These are phyloP conservation scores for Pyracantha coccinea DNA, from an alignment of 331 rosid genomes.

Conservation along the genomic window DNA sequence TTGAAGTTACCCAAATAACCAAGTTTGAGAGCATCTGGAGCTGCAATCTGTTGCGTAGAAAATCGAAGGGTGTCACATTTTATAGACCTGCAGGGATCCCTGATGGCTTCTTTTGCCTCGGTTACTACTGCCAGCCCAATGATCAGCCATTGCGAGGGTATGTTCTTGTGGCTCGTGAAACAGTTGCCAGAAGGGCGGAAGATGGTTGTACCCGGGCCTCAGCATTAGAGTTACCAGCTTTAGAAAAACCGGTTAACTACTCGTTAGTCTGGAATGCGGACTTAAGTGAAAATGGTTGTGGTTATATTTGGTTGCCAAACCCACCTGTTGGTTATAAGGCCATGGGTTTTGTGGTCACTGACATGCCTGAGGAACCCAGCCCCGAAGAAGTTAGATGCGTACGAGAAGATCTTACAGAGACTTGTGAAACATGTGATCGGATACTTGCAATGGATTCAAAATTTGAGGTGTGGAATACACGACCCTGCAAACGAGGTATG, in stretches of 20 bases:
- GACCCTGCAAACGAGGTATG: constrained; percentile 72
- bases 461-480: constrained; percentile 58
- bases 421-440: constrained; percentile 48
- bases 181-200: constrained; percentile 14
- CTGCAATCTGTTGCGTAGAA: constrained; percentile 31
- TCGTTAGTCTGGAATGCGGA: constrained; percentile 63
- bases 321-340: constrained; percentile 80
- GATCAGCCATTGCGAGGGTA: constrained; percentile 59
- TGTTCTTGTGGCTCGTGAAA: constrained; percentile 57
- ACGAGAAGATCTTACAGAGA: constrained; percentile 74
- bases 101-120: constrained; percentile 70
- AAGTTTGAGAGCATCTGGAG: constrained; percentile 62
- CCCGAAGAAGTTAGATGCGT: constrained; percentile 61
- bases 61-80: constrained; percentile 49
- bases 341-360: constrained; percentile 65
- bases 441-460: constrained; percentile 37
- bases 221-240: constrained; percentile 34
- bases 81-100: constrained; percentile 70
- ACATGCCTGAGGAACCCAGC: constrained; percentile 43
- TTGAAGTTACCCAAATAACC: constrained; percentile 44
- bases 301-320: constrained; percentile 81
- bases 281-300: constrained; percentile 41
- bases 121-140: constrained; percentile 65
- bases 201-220: constrained; percentile 12
- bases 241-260: constrained; percentile 50